These are phyloP conservation scores for Chaetomium sp. DNA, from an alignment of 2,329 filamentous ascomycete genomes.

Conservation along the genomic window DNA sequence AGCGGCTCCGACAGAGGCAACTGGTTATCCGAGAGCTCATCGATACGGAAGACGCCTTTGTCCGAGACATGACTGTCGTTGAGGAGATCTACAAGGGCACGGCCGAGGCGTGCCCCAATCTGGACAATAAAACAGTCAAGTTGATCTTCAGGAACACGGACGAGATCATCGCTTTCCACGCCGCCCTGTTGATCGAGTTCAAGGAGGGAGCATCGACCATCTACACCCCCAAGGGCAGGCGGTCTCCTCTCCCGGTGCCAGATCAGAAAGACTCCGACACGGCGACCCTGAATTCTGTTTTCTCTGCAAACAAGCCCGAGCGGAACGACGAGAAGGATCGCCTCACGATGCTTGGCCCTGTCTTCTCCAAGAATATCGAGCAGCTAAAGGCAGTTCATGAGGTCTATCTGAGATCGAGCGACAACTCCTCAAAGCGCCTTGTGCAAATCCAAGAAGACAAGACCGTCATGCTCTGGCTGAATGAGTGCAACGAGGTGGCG, in stretches of 20 bases:
- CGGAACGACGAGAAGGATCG: constrained; percentile 57
- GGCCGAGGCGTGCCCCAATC: constrained; percentile 75
- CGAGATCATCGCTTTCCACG: constrained; percentile 85
- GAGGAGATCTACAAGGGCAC: constrained; percentile 98
- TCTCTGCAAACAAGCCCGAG: constrained; percentile 44
- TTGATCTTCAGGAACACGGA: constrained; percentile 91
- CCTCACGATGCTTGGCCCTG: constrained; percentile 53
- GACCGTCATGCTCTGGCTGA: constrained; percentile 79
- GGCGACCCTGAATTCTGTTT: constrained; percentile 40
- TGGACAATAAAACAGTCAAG: constrained; percentile 83
- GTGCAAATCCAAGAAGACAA: constrained; percentile 65
- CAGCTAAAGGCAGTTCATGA: constrained; percentile 64
- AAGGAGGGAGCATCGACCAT: constrained; percentile 79
- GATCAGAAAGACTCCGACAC: constrained; percentile 40
- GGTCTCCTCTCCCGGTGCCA: constrained; percentile 47
- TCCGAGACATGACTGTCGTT: constrained; percentile 94
- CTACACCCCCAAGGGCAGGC: constrained; percentile 65
- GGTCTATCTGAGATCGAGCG: constrained; percentile 64
- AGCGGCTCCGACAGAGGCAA: constrained; percentile 76
- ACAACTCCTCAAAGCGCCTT: constrained; percentile 62
- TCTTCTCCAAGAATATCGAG: constrained; percentile 60
- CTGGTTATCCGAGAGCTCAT: constrained; percentile 89
- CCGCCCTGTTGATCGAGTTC: constrained; percentile 74
- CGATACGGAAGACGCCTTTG: constrained; percentile 88
- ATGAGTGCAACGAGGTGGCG: constrained; percentile 89